These are phyloP conservation scores for Apiotrichum domesticum DNA, from an alignment of 1,284 basidiomycete species.

Conservation along the genomic window DNA sequence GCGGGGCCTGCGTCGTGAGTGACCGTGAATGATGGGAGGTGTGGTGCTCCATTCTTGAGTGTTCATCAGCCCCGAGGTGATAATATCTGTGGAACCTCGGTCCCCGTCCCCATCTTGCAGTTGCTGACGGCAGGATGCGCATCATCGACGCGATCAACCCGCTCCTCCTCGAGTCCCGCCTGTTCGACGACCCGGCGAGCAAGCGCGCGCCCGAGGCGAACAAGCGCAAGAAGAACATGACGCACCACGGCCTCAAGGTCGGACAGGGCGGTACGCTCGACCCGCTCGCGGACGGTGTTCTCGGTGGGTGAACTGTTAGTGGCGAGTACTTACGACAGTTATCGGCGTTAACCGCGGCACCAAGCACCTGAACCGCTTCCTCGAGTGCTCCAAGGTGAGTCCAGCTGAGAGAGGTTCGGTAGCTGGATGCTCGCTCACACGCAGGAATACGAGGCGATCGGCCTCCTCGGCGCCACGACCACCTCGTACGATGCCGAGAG, in stretches of 20 bases:
- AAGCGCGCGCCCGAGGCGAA: constrained; percentile 10
- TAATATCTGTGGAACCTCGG: not conserved
- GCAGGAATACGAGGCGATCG: constrained; percentile 86
- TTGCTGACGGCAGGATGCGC: constrained; percentile 64
- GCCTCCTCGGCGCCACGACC: constrained; percentile 87
- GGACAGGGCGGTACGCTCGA: constrained; percentile 67
- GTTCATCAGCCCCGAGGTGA: not conserved
- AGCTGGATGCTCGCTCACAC: no score
- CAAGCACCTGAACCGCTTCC: constrained; percentile 75
- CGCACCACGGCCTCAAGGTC: constrained; percentile 43
- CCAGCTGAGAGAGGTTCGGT: constrained; percentile 26
- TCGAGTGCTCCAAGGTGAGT: constrained; percentile 83
- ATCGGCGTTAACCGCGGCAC: constrained; percentile 87
- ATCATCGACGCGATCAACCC: constrained; percentile 80
- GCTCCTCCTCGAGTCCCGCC: constrained; percentile 65
- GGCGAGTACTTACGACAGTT: constrained; percentile 52
- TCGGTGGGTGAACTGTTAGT: constrained; percentile 51
- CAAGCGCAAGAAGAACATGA: constrained; percentile 38
- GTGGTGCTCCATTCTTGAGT: no score
- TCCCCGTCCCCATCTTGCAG: not conserved
- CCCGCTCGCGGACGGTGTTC: constrained; percentile 75
- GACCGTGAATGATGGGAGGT: not conserved
- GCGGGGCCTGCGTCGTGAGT: constrained; percentile 45
- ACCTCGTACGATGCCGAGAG: constrained; percentile 92
- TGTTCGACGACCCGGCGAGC: constrained; percentile 58